Base-by-base conservation (phyloP, 768 basidiomycete genomes). In the Pleurotus tuber-regium region DNA sequence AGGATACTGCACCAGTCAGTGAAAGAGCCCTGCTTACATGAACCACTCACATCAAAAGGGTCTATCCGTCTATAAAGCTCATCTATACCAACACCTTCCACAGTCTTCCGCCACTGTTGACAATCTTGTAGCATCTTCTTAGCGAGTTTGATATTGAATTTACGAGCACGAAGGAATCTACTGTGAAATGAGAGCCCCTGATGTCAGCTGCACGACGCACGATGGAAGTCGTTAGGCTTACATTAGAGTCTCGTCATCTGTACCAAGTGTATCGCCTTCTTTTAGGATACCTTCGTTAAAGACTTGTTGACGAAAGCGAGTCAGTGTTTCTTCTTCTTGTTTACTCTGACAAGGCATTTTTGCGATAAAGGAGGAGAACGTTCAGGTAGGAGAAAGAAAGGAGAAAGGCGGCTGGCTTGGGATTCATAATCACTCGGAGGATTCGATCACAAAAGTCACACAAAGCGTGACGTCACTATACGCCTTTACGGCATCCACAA, bases 101-200 rank as follows among this genome's bases (percentile, higher is more conserved):
- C 83, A 0, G 78, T 81, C 62, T 72, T 71, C 14, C 87, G 74
- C 87, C 87, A 90, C 10, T 80, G 66, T 56, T 86, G 83, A 54
- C 84, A 86, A 42, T 84, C 80, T 48, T 63, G 65, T 35, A 89
- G 68, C 87, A 88, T 89, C 53, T 67, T 74, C 64, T 83, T 86
- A 0, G 86, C 66, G 41, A 81, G 77, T 29, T 64, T 69, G 10
- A 86, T 53, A 59, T 82, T 75, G 58, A 80, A 88, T 55, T 80
- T 80, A 2, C 87, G 82, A 8, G 87, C 87, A 29, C 83, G 79
- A n/a, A 90, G 65, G 59, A 89, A 90, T n/a, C 87, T 81, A 50
- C 87, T 89, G 56, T 4, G n/a, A n/a, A n/a, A n/a, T 9, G 14
- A 19, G 35, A n/a, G 35, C 28, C 43, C 42, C 18, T 25, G 19